Base-by-base conservation (phyloP, 139 green algal species). In the Chlamydomonas applanata region DNA sequence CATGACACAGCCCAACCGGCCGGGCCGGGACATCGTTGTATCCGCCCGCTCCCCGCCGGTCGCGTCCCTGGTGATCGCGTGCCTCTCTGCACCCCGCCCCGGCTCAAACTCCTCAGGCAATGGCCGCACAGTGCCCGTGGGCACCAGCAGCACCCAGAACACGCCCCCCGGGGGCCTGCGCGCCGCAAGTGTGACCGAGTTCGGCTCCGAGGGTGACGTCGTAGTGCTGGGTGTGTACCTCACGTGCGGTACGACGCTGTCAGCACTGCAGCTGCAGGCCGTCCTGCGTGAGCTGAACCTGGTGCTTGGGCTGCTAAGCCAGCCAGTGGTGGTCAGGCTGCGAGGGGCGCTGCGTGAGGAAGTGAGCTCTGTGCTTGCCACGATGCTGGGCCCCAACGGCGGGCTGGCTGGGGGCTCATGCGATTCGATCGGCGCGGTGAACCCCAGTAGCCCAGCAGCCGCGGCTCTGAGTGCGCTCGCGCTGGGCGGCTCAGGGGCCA, bases 201-300 rank as follows among this genome's bases (percentile, higher is more conserved):
- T 49, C 40, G 11, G 40, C 40, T 19, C 7, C 11, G 40, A 49
- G 7, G 40, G 40, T 7, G 40, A 49, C 40, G 40, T 49, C 7
- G 40, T 49, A 11, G 40, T 49, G 40, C 24, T 72, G 22, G 65
- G 33, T 7, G 65, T 72, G 24, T 72, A 72, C 65, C 40, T 72
- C 36, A 72, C 65, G 4, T 72, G 36, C 9, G 25, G 17, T 4
- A 72, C 65, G 13, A 34, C 65, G 44, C 44, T 72, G 22, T 25
- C n/a, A 22, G 24, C 65, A 24, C 54, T 72, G 25, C 36, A 72
- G 40, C 65, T 72, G 25, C 27, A 72, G 65, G 65, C 36, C 4
- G 44, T 73, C 1, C 67, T 73, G 67, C n/a, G 45, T 13, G 67
- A 73, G 67, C 46, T 73, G 67, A n/a, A 73, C 2, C 4, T 36